Conservation (phyloP, 495 filamentous ascomycete genomes). For the Sabuloglossum arenarium region DNA sequence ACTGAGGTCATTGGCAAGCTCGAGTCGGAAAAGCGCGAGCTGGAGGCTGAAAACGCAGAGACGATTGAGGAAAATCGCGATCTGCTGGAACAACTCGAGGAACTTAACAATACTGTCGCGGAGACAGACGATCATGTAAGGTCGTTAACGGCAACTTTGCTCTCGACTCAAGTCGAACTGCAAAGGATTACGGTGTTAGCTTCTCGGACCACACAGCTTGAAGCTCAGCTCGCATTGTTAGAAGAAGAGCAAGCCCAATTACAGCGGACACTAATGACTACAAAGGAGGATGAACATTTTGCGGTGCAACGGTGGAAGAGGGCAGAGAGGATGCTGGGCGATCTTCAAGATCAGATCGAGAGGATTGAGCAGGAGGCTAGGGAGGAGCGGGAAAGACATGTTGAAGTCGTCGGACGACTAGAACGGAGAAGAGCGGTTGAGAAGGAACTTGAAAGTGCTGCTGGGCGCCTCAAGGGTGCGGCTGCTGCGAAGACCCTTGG, state of each 20-base stretch:
- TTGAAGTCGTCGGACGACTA: constrained; percentile 60
- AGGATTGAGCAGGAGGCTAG: constrained; percentile 67
- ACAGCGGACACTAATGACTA: constrained; percentile 39
- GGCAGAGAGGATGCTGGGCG: constrained; percentile 50
- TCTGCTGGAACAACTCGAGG: constrained; percentile 64
- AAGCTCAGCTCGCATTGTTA: constrained; percentile 51
- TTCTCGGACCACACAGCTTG: constrained; percentile 49
- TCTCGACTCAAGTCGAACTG: constrained; percentile 55
- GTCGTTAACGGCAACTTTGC: constrained; percentile 47
- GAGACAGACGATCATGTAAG: constrained; percentile 58
- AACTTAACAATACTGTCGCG: constrained; percentile 48
- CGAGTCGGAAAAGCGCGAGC: constrained; percentile 52
- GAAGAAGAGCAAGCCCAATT: constrained; percentile 62
- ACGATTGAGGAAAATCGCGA: constrained; percentile 60
- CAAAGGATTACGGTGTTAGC: constrained; percentile 52
- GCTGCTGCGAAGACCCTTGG: constrained; percentile 42
- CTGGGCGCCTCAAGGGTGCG: constrained; percentile 56
- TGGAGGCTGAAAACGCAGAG: constrained; percentile 51
- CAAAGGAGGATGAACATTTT: constrained; percentile 48
- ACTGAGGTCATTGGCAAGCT: constrained; percentile 47
- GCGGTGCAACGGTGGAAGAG: constrained; percentile 64
- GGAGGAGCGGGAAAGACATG: constrained; percentile 64
- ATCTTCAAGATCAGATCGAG: constrained; percentile 72
- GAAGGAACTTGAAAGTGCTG: constrained; percentile 53
- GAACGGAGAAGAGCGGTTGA: constrained; percentile 56